phyloP scores from a whole-genome alignment of 2,329 filamentous ascomycete genomes.

The Polychaeton citri region DNA sequence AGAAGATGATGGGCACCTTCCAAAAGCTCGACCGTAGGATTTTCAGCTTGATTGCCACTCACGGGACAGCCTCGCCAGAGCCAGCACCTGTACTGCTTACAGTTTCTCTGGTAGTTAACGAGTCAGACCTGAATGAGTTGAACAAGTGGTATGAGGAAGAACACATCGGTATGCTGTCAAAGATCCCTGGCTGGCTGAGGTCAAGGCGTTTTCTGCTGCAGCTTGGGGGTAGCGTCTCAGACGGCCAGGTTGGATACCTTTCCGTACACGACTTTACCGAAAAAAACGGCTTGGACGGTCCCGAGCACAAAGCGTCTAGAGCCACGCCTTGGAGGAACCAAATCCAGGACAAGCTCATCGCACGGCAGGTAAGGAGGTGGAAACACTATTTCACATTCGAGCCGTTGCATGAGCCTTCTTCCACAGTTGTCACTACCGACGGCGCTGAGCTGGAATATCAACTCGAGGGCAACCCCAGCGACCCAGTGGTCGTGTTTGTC shows the following conservation, averaged over 20 bases:
- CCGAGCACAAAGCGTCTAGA: conserved; percentile 50
- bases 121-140: conserved; percentile 46
- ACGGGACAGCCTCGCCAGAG: conserved; percentile 18
- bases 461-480: conserved; percentile 57
- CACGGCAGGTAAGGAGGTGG: conserved; percentile 46
- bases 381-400: conserved; percentile 71
- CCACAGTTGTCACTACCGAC: conserved; percentile 55
- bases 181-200: conserved; percentile 66
- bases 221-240: conserved; percentile 40
- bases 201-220: conserved; percentile 58
- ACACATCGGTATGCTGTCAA: conserved; percentile 57
- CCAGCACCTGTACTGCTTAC: conserved; percentile 15
- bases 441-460: conserved; percentile 57
- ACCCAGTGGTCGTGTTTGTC: conserved; percentile 60
- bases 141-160: conserved; percentile 63
- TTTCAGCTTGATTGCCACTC: conserved; percentile 48
- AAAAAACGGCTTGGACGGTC: conserved; percentile 51
- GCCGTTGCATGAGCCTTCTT: conserved; percentile 44
- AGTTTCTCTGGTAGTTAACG: conserved; percentile 23
- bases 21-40: conserved; percentile 58
- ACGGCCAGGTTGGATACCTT: conserved; percentile 44
- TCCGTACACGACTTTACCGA: conserved; percentile 60
- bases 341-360: conserved; percentile 47
- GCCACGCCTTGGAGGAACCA: conserved; percentile 48
- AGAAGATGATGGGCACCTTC: conserved; percentile 45